Evolutionary conservation across 1,284 basidiomycete genomes (phyloP).

Genomic region (Puccinia horiana): DNA sequence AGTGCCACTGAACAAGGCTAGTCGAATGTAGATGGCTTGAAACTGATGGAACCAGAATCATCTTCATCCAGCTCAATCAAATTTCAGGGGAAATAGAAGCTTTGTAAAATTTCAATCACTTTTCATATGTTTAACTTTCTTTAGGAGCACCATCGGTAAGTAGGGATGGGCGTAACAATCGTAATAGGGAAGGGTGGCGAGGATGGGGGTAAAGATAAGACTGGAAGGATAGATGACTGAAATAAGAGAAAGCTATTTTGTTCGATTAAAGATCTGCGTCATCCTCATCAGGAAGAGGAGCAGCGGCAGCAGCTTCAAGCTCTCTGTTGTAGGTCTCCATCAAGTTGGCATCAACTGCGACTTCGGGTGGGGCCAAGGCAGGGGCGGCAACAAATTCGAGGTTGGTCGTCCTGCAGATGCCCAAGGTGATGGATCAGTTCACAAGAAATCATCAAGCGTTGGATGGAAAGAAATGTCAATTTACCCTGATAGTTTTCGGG

Average conservation of each 20-base stretch:
- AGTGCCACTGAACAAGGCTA: background rate
- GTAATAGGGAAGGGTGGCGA: background rate
- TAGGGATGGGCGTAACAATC: constrained; percentile 13
- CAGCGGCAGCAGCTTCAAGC: constrained; percentile 65
- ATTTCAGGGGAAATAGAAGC: background rate
- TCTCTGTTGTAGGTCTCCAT: constrained; percentile 83
- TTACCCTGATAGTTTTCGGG: constrained; percentile 89
- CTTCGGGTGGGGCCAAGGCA: constrained; percentile 92
- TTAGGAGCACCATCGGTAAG: background rate
- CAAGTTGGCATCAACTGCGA: constrained; percentile 75
- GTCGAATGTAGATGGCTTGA: background rate
- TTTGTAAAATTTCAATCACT: background rate
- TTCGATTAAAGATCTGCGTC: constrained; percentile 56
- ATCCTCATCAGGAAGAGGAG: constrained; percentile 64
- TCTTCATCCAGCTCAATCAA: background rate
- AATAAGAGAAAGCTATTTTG: background rate
- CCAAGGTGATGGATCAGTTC: background rate
- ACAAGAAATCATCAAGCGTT: background rate
- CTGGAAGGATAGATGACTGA: background rate
- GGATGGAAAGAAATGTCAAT: background rate
- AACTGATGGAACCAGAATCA: background rate
- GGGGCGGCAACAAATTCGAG: constrained; percentile 97
- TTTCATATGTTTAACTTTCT: background rate
- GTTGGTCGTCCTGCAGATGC: constrained; percentile 64
- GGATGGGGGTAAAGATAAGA: background rate